These are phyloP conservation scores for Phytophthora cajani DNA, from an alignment of 352 stramenopile genomes.

Conservation along the genomic window DNA sequence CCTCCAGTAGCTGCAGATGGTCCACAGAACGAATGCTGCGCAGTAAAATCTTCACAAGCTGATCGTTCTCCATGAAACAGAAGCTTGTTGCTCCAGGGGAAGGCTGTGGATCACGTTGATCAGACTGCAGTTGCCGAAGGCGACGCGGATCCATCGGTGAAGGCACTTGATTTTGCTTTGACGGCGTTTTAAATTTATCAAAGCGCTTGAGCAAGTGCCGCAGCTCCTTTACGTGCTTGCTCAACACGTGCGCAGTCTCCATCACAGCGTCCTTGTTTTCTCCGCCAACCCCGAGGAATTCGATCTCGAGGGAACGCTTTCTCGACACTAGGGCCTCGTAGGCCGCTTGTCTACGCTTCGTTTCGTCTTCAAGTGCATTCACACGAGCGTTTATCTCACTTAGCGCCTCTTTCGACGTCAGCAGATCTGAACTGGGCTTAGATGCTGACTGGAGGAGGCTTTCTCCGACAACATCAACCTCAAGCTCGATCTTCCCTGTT, in stretches of 20 bases:
- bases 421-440: conserved; percentile 20
- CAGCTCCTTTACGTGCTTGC: conserved; percentile 31
- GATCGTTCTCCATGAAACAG: conserved; percentile 79
- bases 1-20: conserved; percentile 55
- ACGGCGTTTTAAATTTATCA: conserved; percentile 49
- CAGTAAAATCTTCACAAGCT: conserved; percentile 72
- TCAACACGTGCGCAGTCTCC: conserved; percentile 16
- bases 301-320: conserved; percentile 18
- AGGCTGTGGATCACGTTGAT: conserved; percentile 4
- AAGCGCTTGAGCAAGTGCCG: conserved; percentile 46
- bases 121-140: conserved; percentile 14
- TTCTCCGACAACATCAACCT: conserved; percentile 53
- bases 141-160: neutral
- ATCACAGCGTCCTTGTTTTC: conserved; percentile 28
- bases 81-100: conserved; percentile 28
- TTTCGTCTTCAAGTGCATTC: conserved; percentile 30
- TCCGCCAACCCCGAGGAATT: conserved; percentile 20
- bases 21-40: conserved; percentile 71
- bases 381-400: conserved; percentile 13
- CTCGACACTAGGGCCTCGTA: conserved; percentile 17
- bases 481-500: conserved; percentile 33
- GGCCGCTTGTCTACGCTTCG: conserved; percentile 16
- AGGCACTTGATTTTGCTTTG: conserved; percentile 20
- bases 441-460: conserved; percentile 36
- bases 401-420: conserved; percentile 10